Evolutionary conservation across 1,139 yeast genomes (phyloP), one percentile per base, ranked within the genome.

Genomic region (Protomyces gravidus): DNA sequence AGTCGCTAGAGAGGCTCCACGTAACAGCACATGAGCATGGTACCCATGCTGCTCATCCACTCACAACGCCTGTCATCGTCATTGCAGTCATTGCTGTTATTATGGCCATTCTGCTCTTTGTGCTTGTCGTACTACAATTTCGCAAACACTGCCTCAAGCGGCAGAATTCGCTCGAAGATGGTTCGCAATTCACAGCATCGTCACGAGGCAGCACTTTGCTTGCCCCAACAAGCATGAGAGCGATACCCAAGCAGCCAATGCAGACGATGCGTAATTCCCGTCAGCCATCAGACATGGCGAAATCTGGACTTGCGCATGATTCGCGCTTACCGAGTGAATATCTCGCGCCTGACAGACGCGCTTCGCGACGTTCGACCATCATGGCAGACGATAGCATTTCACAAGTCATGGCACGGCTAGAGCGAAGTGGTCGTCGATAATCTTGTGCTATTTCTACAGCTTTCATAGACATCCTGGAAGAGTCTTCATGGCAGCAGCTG

Each of bases 401-500:
- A 5, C 42, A 36, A 11, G 42, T 36, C 42, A 36, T 36, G 42
- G 23, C 17, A 11, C 17, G 9, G 9, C 17, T 36, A 15, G 42
- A 13, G 19, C 42, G 21, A 36, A 15, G 25, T 36, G 5, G 19
- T n/a, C 21, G 19, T 15, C 15, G 5, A 2, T 17, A 45, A 25
- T 13, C 28, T 7, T 13, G 45, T 9, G 1, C 11, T 45, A 13
- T 21, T 1, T 6, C 23, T 11, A 1, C 2, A 2, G 15, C 17
- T 25, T 21, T 2, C 19, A 5, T 7, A 26, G 6, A 25, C 58
- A 53, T 25, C 58, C 51, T 7, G 59, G 55, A 48, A 67, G 57
- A 11, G 48, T 60, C 30, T 66, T 65, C 25, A 67, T 61, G 2
- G 65, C 65, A 21, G 46, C 45, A 19, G 56, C 50, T 19, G 65